Percentiles rank a stretch among this genome's conserved stretches.
Evolutionary conservation across 2,329 filamentous ascomycete species (phyloP).

Genomic region (Aspergillus novoparasiticus): DNA sequence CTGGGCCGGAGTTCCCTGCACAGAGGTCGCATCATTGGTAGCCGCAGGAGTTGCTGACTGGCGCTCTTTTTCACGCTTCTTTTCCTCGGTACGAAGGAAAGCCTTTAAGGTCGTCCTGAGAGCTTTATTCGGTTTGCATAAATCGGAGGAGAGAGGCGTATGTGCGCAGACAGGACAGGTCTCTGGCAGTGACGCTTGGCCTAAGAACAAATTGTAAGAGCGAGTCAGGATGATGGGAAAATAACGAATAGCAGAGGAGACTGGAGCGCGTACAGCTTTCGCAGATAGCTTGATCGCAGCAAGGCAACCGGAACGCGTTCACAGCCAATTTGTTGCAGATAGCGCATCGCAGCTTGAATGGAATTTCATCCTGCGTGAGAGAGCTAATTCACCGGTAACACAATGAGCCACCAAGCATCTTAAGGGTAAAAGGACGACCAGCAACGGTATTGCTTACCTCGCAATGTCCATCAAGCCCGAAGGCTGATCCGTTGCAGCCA

Average conservation of each 20-base stretch:
- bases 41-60: conserved; percentile 37
- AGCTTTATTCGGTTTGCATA: conserved; percentile 86
- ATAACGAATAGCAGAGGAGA: not conserved
- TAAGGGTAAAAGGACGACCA: no score
- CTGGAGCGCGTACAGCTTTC: conserved; percentile 70
- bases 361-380: conserved; percentile 79
- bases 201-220: conserved; percentile 43
- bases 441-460: conserved; percentile 30
- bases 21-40: conserved; percentile 27
- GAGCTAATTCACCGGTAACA: conserved; percentile 56
- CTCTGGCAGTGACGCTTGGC: conserved; percentile 73
- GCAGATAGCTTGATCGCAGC: conserved; percentile 95
- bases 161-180: conserved; percentile 94
- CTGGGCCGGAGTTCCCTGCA: conserved; percentile 21
- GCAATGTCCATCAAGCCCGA: conserved; percentile 47
- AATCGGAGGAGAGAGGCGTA: conserved; percentile 78
- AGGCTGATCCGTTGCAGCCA: conserved; percentile 44
- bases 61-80: conserved; percentile 74
- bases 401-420: not conserved
- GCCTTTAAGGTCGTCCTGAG: conserved; percentile 91
- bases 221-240: not conserved
- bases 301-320: conserved; percentile 88
- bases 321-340: conserved; percentile 89
- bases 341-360: conserved; percentile 93
- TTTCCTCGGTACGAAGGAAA: conserved; percentile 87